Percentiles rank a stretch among this genome's conserved stretches.
phyloP scores from a whole-genome alignment of 768 basidiomycete genomes.

The Suillus paluster region DNA sequence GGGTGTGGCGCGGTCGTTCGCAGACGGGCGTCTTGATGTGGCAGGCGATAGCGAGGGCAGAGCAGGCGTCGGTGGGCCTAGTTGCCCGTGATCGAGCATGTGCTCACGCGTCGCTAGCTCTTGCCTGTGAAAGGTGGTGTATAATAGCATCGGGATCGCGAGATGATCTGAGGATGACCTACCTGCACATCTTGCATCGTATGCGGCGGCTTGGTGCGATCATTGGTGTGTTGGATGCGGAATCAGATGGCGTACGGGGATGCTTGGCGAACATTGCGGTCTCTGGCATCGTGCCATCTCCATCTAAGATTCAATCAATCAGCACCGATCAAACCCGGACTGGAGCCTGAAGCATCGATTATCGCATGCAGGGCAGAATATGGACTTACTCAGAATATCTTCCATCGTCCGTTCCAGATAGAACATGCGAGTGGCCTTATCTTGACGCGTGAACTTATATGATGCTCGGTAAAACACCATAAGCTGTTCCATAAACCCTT shows the following conservation, averaged over 20 bases:
- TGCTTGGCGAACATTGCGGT: slow-evolving; percentile 79
- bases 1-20: slow-evolving; percentile 21
- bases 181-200: slow-evolving; percentile 93
- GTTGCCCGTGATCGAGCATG: slow-evolving; percentile 89
- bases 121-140: slow-evolving; percentile 47
- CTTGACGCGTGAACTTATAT: slow-evolving; percentile 65
- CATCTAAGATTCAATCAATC: slow-evolving; percentile 51
- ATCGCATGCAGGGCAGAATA: slow-evolving; percentile 3
- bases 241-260: slow-evolving; percentile 67
- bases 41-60: slow-evolving; percentile 48
- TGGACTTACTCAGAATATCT: slow-evolving; percentile 75
- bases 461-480: slow-evolving; percentile 77
- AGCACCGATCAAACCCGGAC: slow-evolving; percentile 2
- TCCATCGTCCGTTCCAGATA: slow-evolving; percentile 79
- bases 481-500: slow-evolving; percentile 80
- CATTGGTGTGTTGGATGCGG: slow-evolving; percentile 61
- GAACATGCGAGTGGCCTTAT: slow-evolving; percentile 78
- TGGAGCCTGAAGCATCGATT: neutral
- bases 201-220: slow-evolving; percentile 64
- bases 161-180: slow-evolving; percentile 18
- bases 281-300: slow-evolving; percentile 66
- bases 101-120: slow-evolving; percentile 91
- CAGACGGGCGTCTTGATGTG: slow-evolving; percentile 48
- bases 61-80: slow-evolving; percentile 69
- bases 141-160: neutral